phyloP scores from a whole-genome alignment of 1,139 yeast species.

The Arxiozyma telluris region DNA sequence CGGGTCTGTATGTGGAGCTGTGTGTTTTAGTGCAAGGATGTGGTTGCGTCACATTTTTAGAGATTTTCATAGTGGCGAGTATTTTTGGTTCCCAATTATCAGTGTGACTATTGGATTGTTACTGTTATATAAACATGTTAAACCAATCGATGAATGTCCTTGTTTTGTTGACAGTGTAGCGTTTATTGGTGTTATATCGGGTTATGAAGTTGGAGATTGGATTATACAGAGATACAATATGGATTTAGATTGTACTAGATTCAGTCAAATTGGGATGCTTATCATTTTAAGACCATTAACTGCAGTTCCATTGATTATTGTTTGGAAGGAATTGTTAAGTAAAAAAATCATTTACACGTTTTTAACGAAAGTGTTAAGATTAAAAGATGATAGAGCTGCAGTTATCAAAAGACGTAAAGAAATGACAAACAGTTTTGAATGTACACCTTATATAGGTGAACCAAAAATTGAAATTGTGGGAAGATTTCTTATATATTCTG shows the following conservation, averaged over 20 bases:
- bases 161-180: slow-evolving; percentile 95
- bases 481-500: slow-evolving; percentile 27
- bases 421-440: slow-evolving; percentile 11
- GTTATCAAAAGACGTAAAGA: slow-evolving; percentile 7
- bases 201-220: slow-evolving; percentile 37
- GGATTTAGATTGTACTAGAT: slow-evolving; percentile 8
- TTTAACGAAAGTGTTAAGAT: slow-evolving; percentile 11
- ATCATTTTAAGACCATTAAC: slow-evolving; percentile 18
- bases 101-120: slow-evolving; percentile 38
- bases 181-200: slow-evolving; percentile 80
- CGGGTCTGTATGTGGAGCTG: slow-evolving; percentile 58
- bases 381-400: slow-evolving; percentile 20
- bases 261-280: slow-evolving; percentile 9
- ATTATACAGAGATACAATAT: slow-evolving; percentile 10
- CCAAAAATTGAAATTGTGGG: slow-evolving; percentile 26
- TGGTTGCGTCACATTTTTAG: slow-evolving; percentile 11
- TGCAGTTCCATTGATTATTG: slow-evolving; percentile 22
- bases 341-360: slow-evolving; percentile 22
- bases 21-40: slow-evolving; percentile 38
- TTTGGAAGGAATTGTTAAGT: slow-evolving; percentile 28
- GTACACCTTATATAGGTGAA: slow-evolving; percentile 20
- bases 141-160: slow-evolving; percentile 90
- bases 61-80: slow-evolving; percentile 21
- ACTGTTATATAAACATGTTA: slow-evolving; percentile 62
- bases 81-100: slow-evolving; percentile 34